Evolutionary conservation across 1,284 basidiomycete species (phyloP).

Genomic region (Apiotrichum porosum): DNA sequence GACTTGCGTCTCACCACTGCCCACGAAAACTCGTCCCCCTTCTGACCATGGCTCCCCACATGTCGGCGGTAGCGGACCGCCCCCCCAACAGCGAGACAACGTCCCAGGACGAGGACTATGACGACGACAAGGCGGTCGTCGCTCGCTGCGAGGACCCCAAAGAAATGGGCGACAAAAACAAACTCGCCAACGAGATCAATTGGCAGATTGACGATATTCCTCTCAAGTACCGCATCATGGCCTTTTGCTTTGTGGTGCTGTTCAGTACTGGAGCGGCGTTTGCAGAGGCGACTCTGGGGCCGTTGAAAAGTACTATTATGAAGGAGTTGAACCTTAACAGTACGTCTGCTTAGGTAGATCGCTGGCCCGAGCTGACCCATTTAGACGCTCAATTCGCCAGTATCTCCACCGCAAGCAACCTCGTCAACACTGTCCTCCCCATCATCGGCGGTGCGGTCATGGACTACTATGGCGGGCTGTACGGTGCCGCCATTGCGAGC

Average conservation of each 20-base stretch:
- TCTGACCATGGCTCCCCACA: too few relatives aligned
- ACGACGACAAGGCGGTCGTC: too few relatives aligned
- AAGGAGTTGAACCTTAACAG: constrained; percentile 42
- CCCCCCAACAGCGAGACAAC: too few relatives aligned
- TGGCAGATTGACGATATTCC: constrained; percentile 6
- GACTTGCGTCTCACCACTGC: too few relatives aligned
- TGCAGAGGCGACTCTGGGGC: constrained; percentile 31
- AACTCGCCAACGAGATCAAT: too few relatives aligned
- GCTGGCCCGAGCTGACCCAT: background rate
- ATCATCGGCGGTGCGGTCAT: constrained; percentile 50
- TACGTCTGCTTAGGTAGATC: too few relatives aligned
- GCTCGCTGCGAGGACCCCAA: too few relatives aligned
- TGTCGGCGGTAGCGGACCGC: too few relatives aligned
- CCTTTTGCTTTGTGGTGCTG: constrained; percentile 34
- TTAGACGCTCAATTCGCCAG: constrained; percentile 47
- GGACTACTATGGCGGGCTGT: constrained; percentile 47
- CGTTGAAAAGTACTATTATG: constrained; percentile 44
- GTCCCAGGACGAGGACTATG: too few relatives aligned
- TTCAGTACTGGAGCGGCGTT: constrained; percentile 36
- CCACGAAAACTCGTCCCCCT: too few relatives aligned
- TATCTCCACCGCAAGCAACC: constrained; percentile 42
- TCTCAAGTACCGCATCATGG: constrained; percentile 14
- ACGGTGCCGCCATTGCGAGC: constrained; percentile 37
- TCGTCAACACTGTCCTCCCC: constrained; percentile 50
- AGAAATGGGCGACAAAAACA: too few relatives aligned